Percentiles rank a stretch among this genome's conserved stretches.
These are phyloP conservation scores for Rhamnella rubrinervis DNA, from an alignment of 331 rosid species.

Conservation along the genomic window DNA sequence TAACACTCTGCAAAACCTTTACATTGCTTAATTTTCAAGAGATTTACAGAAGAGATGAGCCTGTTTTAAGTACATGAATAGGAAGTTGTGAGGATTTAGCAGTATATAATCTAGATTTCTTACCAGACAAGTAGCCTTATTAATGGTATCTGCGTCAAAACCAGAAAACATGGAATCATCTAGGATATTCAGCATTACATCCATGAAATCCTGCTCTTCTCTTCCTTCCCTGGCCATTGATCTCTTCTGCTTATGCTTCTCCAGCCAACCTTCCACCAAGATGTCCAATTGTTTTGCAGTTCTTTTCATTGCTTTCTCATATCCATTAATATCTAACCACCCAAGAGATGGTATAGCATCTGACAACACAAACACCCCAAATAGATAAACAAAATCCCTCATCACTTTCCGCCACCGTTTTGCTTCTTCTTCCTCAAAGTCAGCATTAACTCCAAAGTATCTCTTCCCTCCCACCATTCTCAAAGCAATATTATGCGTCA, in stretches of 20 bases:
- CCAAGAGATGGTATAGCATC: slow-evolving; percentile 17
- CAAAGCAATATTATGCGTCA: slow-evolving; percentile 17
- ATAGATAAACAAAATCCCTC: background rate
- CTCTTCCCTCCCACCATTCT: slow-evolving; percentile 15
- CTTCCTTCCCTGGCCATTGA: background rate
- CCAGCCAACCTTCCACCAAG: slow-evolving; percentile 10
- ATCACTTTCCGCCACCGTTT: background rate
- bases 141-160: slow-evolving; percentile 9
- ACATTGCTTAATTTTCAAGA: no score
- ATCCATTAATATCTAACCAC: slow-evolving; percentile 20
- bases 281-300: slow-evolving; percentile 4
- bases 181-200: background rate
- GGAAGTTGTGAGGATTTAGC: no score
- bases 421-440: background rate
- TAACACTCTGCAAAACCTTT: no score
- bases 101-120: background rate
- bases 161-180: background rate
- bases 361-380: slow-evolving; percentile 2
- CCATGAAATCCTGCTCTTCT: slow-evolving; percentile 21
- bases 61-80: no score
- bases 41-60: no score
- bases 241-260: slow-evolving; percentile 22
- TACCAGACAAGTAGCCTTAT: slow-evolving; percentile 23
- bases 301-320: slow-evolving; percentile 17
- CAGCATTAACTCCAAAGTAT: background rate